Percentiles rank a stretch among this genome's conserved stretches.
phyloP scores from a whole-genome alignment of 192 early-diverging fungal species.

The Lobosporangium transversale region DNA sequence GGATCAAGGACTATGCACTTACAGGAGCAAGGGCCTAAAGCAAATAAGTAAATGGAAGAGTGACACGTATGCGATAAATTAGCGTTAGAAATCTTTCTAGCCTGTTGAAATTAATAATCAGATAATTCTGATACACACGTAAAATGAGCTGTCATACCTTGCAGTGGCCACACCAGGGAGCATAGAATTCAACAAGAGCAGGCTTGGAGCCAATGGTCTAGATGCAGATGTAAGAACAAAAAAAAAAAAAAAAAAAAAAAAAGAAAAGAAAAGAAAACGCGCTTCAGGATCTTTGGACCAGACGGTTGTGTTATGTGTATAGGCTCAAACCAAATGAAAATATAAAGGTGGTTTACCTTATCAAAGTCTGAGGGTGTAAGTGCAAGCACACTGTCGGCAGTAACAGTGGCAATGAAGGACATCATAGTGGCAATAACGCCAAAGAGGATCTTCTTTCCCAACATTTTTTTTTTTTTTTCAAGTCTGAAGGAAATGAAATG shows the following conservation, averaged over 20 bases:
- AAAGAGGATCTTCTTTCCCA: slow-evolving; percentile 48
- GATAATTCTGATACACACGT: no score
- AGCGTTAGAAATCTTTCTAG: no score
- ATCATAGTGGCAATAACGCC: slow-evolving; percentile 38
- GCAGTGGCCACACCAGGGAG: slow-evolving; percentile 92
- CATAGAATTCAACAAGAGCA: slow-evolving; percentile 93
- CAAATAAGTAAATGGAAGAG: no score
- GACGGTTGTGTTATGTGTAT: background rate
- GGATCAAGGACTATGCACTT: background rate
- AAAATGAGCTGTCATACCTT: no score
- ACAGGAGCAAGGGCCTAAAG: slow-evolving; percentile 54
- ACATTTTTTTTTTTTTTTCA: no score
- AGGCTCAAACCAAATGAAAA: background rate
- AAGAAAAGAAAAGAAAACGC: background rate
- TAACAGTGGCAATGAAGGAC: slow-evolving; percentile 28
- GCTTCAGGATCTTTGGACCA: background rate
- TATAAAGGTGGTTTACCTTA: slow-evolving; percentile 14
- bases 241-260: background rate
- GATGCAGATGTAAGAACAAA: no score
- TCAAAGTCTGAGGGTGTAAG: slow-evolving; percentile 43
- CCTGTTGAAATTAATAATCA: no score
- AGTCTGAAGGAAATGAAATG: background rate
- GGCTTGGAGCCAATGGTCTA: slow-evolving; percentile 45
- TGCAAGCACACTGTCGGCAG: slow-evolving; percentile 43
- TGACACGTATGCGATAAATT: background rate